phyloP scores from a whole-genome alignment of 2,329 filamentous ascomycete species.

The Epichloe elymi region DNA sequence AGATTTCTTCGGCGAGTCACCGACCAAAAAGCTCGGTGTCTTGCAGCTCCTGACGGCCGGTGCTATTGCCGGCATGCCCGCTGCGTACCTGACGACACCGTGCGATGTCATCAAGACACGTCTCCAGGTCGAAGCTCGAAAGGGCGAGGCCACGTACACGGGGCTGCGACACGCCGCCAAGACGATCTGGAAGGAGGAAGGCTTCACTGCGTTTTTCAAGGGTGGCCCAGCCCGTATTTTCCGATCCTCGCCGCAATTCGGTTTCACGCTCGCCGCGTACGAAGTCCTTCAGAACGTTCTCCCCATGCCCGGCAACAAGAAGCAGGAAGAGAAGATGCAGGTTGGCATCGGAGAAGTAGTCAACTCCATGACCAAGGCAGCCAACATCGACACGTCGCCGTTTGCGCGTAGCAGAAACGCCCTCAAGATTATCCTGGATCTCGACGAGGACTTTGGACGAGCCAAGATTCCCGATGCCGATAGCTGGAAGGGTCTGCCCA shows the following conservation, averaged over 20 bases:
- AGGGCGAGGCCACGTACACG: conserved; percentile 82
- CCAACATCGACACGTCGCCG: conserved; percentile 30
- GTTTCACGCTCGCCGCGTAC: conserved; percentile 91
- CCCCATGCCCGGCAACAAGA: conserved; percentile 56
- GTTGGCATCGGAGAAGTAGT: conserved; percentile 50
- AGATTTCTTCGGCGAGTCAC: conserved; percentile 83
- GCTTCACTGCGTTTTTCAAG: conserved; percentile 96
- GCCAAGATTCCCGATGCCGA: conserved; percentile 45
- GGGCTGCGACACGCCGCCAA: conserved; percentile 73
- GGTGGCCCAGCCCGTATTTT: conserved; percentile 90
- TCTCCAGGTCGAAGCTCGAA: conserved; percentile 91
- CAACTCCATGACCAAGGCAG: conserved; percentile 23
- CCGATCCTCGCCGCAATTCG: conserved; percentile 92
- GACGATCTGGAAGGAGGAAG: conserved; percentile 81
- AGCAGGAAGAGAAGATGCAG: conserved; percentile 36
- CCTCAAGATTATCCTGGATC: conserved; percentile 85
- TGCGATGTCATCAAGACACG: conserved; percentile 99
- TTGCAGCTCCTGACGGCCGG: conserved; percentile 85
- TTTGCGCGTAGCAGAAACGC: conserved; percentile 66
- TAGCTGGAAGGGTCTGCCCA: conserved; percentile 40
- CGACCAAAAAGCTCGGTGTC: conserved; percentile 76
- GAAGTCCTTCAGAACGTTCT: conserved; percentile 75
- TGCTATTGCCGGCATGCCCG: conserved; percentile 86
- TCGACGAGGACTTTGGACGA: conserved; percentile 86
- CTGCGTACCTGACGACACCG: conserved; percentile 88